Evolutionary conservation across 2,329 filamentous ascomycete genomes (phyloP).

Genomic region (Teratosphaeria viscida): DNA sequence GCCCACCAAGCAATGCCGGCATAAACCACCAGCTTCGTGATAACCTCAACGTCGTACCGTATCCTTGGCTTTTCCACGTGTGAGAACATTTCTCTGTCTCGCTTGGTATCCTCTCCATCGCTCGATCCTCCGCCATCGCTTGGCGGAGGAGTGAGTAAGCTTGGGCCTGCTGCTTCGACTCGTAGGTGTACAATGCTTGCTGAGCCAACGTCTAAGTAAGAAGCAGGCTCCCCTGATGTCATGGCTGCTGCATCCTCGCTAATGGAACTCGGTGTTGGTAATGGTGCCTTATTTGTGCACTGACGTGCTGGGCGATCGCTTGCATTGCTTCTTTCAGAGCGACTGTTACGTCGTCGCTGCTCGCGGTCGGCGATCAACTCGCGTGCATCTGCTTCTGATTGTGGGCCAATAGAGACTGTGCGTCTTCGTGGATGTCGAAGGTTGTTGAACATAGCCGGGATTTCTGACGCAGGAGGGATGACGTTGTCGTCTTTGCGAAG

Average conservation of each 20-base stretch:
- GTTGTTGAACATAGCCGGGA: constrained; percentile 70
- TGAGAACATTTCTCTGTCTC: constrained; percentile 63
- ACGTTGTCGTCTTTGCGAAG: constrained; percentile 73
- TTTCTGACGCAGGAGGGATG: constrained; percentile 77
- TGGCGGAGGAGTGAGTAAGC: constrained; percentile 24
- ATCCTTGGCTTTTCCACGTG: constrained; percentile 77
- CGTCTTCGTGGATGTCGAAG: constrained; percentile 73
- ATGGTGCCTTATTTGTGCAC: neutral
- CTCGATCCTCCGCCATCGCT: constrained; percentile 20
- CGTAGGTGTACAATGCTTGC: constrained; percentile 9
- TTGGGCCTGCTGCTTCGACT: constrained; percentile 21
- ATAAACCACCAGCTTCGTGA: constrained; percentile 94
- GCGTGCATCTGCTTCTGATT: constrained; percentile 92
- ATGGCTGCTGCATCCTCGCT: constrained; percentile 1
- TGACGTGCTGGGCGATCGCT: neutral
- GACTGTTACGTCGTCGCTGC: constrained; percentile 51
- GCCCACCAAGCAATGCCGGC: constrained; percentile 77
- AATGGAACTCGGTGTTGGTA: neutral
- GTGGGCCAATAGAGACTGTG: constrained; percentile 81
- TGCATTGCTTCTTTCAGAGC: constrained; percentile 23
- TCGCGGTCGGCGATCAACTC: constrained; percentile 90
- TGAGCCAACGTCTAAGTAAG: neutral
- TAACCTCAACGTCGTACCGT: constrained; percentile 94
- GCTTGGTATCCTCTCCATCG: constrained; percentile 25
- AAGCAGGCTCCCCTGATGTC: constrained; percentile 3